Conservation (phyloP, 2,329 filamentous ascomycete genomes). For the Xylaria sp. region DNA sequence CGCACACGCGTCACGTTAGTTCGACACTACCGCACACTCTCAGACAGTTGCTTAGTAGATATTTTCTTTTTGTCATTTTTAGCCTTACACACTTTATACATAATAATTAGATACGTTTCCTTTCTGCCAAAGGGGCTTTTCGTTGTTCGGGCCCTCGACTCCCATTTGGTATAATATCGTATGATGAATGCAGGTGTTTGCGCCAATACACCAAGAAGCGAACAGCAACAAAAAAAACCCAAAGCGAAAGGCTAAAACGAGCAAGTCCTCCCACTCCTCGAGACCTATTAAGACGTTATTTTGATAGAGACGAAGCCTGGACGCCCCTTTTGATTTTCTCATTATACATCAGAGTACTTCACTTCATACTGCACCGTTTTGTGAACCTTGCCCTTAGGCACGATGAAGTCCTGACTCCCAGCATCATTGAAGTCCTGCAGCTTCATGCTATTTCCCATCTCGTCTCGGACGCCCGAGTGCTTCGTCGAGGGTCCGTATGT, state of each 20-base stretch:
- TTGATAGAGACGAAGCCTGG: slow-evolving; percentile 14
- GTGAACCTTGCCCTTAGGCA: slow-evolving; percentile 37
- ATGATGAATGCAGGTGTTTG: slow-evolving; percentile 22
- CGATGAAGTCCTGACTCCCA: slow-evolving; percentile 40
- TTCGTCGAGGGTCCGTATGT: slow-evolving; percentile 35
- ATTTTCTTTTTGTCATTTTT: not conserved
- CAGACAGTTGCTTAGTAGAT: slow-evolving; percentile 2
- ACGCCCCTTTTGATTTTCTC: slow-evolving; percentile 13
- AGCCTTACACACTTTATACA: slow-evolving; percentile 26
- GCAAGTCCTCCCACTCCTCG: slow-evolving; percentile 20
- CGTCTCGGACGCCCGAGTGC: slow-evolving; percentile 31
- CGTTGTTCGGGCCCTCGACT: slow-evolving; percentile 13
- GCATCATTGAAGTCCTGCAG: slow-evolving; percentile 40
- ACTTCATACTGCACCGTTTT: slow-evolving; percentile 42
- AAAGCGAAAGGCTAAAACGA: slow-evolving; percentile 12
- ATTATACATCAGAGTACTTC: slow-evolving; percentile 37
- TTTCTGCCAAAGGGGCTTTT: slow-evolving; percentile 17
- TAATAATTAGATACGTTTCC: slow-evolving; percentile 37
- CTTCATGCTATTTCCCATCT: slow-evolving; percentile 41
- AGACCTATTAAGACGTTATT: slow-evolving; percentile 10
- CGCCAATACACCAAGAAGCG: slow-evolving; percentile 32
- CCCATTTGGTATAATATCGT: slow-evolving; percentile 10
- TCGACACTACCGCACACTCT: slow-evolving; percentile 6
- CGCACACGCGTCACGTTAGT: slow-evolving; percentile 35
- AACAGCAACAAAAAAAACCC: slow-evolving; percentile 28